Conservation (phyloP, 2,329 filamentous ascomycete species). For the Pseudogymnoascus sp. region DNA sequence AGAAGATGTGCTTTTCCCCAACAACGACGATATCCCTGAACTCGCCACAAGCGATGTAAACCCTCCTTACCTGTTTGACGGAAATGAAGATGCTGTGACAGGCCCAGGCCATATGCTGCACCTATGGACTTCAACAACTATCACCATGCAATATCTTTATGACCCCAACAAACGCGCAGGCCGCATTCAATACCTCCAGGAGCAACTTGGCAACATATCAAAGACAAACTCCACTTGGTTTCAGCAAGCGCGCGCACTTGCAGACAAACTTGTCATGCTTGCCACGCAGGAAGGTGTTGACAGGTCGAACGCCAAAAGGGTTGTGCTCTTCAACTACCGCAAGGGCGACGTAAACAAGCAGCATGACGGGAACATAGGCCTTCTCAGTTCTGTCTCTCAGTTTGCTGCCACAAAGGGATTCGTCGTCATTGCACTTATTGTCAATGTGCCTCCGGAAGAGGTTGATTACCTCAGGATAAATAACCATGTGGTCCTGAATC, state of each 20-base stretch:
- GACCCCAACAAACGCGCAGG: background rate
- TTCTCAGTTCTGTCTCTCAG: background rate
- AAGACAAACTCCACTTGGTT: background rate
- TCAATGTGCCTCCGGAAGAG: background rate
- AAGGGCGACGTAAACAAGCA: slow-evolving; percentile 3
- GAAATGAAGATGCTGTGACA: background rate
- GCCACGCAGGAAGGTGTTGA: background rate
- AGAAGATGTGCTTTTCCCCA: background rate
- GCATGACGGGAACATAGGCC: background rate
- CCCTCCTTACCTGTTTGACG: background rate
- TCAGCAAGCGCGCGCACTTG: background rate
- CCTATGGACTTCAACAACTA: background rate
- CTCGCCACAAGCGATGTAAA: background rate
- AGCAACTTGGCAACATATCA: background rate
- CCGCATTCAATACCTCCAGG: background rate
- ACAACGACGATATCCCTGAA: background rate
- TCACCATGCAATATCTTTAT: background rate
- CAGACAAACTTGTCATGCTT: background rate
- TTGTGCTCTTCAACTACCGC: slow-evolving; percentile 6
- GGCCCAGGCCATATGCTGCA: background rate
- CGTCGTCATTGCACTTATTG: background rate
- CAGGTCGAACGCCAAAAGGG: background rate
- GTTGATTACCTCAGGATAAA: background rate
- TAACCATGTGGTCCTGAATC: background rate
- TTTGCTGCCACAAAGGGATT: background rate